These are phyloP conservation scores for Cercospora janseana DNA, from an alignment of 2,329 filamentous ascomycete species.

Conservation along the genomic window DNA sequence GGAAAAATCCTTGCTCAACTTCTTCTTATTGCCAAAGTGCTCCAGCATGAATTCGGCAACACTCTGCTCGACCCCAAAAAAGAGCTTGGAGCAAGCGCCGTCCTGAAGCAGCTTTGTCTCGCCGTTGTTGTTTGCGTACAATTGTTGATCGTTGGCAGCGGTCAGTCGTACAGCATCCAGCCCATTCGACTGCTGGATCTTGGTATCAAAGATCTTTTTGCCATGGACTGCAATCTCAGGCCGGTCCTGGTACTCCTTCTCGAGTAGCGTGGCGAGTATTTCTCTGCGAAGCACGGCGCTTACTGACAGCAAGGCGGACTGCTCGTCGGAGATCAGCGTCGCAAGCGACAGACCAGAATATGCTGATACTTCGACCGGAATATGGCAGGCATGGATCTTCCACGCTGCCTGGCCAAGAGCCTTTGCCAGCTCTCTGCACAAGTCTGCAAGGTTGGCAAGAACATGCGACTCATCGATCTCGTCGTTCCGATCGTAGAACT, in stretches of 20 bases:
- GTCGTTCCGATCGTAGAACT: background rate
- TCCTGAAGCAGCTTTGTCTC: background rate
- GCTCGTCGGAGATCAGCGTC: background rate
- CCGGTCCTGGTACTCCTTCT: constrained; percentile 7
- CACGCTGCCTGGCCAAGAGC: background rate
- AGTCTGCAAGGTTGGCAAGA: background rate
- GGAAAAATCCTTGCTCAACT: background rate
- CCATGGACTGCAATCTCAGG: constrained; percentile 5
- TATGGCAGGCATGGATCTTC: background rate
- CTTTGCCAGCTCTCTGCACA: background rate
- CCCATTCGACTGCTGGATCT: background rate
- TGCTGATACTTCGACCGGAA: background rate
- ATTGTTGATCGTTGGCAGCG: background rate
- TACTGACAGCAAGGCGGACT: background rate
- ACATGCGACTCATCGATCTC: background rate
- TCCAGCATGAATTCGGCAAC: constrained; percentile 16
- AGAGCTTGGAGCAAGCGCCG: constrained; percentile 10
- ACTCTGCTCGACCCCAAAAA: constrained; percentile 7
- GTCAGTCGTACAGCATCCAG: constrained; percentile 5
- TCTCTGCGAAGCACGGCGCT: constrained; percentile 1
- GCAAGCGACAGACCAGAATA: background rate
- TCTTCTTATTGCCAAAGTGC: background rate
- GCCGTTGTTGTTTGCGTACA: constrained; percentile 1
- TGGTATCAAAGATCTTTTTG: constrained; percentile 15
- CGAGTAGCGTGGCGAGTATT: constrained; percentile 10